phyloP scores from a whole-genome alignment of 257 asterid species.

The Penstemon davidsonii region DNA sequence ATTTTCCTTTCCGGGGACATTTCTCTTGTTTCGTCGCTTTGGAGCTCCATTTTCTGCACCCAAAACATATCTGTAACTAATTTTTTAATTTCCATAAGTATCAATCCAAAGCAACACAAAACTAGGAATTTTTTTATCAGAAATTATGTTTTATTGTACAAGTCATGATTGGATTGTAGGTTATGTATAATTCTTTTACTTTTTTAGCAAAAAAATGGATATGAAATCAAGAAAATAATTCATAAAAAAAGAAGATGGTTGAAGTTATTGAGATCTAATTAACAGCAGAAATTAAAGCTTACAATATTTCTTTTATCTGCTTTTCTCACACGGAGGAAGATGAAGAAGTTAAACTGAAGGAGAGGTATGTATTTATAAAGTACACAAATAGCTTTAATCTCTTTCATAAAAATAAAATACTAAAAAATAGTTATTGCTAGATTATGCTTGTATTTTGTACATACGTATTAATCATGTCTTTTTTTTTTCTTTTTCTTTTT shows the following conservation, averaged over 20 bases:
- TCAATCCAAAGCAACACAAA: neutral
- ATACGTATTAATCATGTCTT: neutral
- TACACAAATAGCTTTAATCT: constrained; percentile 19
- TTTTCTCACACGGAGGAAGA: constrained; percentile 36
- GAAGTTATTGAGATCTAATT: no score
- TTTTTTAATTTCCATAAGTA: constrained; percentile 11
- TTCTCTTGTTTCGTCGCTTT: constrained; percentile 67
- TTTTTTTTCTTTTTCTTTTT: neutral
- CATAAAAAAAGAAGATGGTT: neutral
- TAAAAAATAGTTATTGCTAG: constrained; percentile 1
- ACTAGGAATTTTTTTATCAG: neutral
- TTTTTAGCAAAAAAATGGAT: constrained; percentile 15
- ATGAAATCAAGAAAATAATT: constrained; percentile 15
- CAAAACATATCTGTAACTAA: neutral
- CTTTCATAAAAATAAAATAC: constrained; percentile 21
- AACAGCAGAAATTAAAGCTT: neutral
- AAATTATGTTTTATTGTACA: neutral
- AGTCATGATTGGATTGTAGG: neutral
- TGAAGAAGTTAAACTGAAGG: constrained; percentile 46
- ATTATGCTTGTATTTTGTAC: constrained; percentile 14
- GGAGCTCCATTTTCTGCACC: constrained; percentile 52
- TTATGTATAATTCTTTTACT: neutral
- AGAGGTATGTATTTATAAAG: constrained; percentile 50
- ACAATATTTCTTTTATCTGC: constrained; percentile 23
- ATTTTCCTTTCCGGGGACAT: constrained; percentile 61